A percentile compares a stretch with the other conserved stretches of the same genome.
Conservation (phyloP, 192 early-diverging fungal genomes). For the Martensiomyces pterosporus region DNA sequence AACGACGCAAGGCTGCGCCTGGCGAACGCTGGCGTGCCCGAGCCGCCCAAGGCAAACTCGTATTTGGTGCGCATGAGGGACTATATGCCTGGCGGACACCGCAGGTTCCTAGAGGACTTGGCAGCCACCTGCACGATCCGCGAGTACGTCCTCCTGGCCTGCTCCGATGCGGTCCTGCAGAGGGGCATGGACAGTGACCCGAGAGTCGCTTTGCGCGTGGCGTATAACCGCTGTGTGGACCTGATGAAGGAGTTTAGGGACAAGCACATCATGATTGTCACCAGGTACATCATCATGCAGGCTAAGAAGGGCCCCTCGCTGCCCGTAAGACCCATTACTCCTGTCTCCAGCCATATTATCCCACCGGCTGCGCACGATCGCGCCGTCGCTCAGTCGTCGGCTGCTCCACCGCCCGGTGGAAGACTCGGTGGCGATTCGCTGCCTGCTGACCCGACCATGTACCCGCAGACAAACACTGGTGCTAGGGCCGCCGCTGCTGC, state of each 20-base stretch:
- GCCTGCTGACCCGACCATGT: constrained; percentile 46
- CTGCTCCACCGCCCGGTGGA: constrained; percentile 13
- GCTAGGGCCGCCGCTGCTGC: neutral
- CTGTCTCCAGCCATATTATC: constrained; percentile 19
- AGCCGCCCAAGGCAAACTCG: constrained; percentile 58
- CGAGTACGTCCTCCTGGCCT: constrained; percentile 55
- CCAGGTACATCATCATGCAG: constrained; percentile 84
- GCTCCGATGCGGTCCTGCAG: constrained; percentile 31
- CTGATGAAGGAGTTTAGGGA: constrained; percentile 85
- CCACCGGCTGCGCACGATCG: constrained; percentile 15
- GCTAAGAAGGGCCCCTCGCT: constrained; percentile 67
- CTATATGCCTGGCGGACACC: constrained; percentile 87
- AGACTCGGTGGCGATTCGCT: constrained; percentile 45
- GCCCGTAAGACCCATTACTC: constrained; percentile 36
- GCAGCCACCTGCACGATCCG: constrained; percentile 63
- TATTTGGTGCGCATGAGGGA: constrained; percentile 85
- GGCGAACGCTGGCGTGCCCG: constrained; percentile 13
- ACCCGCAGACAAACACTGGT: constrained; percentile 43
- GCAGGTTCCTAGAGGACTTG: constrained; percentile 77
- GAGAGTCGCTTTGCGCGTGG: constrained; percentile 50
- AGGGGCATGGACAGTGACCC: constrained; percentile 12
- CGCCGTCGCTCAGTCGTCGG: neutral
- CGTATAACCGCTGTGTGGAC: constrained; percentile 78
- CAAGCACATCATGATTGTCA: constrained; percentile 89
- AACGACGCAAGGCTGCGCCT: constrained; percentile 28